Conservation (phyloP, 495 filamentous ascomycete species). For the Hypoxylon fuscum region DNA sequence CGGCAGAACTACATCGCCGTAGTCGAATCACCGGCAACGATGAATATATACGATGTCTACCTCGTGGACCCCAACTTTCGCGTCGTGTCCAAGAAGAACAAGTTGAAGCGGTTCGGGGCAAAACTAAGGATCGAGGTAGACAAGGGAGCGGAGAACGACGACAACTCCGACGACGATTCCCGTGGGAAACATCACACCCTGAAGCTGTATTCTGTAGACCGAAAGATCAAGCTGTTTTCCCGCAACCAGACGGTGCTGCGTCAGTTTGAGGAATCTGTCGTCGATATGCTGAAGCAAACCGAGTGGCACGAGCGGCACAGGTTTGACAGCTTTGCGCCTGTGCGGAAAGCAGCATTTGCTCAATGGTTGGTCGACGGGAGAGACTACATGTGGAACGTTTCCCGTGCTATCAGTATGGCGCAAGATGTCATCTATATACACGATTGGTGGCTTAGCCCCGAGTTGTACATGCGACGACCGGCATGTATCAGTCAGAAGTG, state of each 20-base stretch:
- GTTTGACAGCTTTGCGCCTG: constrained; percentile 93
- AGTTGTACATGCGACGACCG: constrained; percentile 94
- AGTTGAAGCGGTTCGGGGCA: constrained; percentile 68
- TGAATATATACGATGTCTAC: constrained; percentile 99
- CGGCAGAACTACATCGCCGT: constrained; percentile 97
- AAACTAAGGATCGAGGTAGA: constrained; percentile 58
- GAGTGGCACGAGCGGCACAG: constrained; percentile 84
- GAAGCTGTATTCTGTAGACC: constrained; percentile 84
- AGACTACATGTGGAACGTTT: constrained; percentile 99
- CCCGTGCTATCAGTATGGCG: constrained; percentile 95
- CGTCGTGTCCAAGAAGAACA: constrained; percentile 78
- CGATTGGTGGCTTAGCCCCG: constrained; percentile 98
- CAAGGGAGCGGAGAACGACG: constrained; percentile 43
- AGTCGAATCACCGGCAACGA: constrained; percentile 95
- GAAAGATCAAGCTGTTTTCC: constrained; percentile 89
- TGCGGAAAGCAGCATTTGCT: constrained; percentile 84
- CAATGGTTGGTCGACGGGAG: constrained; percentile 97
- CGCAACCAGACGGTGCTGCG: constrained; percentile 87
- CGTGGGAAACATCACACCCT: constrained; percentile 80
- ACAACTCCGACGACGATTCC: constrained; percentile 64
- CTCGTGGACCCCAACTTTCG: constrained; percentile 87
- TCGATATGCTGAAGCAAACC: constrained; percentile 80
- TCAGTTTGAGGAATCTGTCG: constrained; percentile 93
- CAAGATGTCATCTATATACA: constrained; percentile 99
- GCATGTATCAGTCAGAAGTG: constrained; percentile 99